These are phyloP conservation scores for Osmanthus fragrans DNA, from an alignment of 257 asterid genomes.

Conservation along the genomic window DNA sequence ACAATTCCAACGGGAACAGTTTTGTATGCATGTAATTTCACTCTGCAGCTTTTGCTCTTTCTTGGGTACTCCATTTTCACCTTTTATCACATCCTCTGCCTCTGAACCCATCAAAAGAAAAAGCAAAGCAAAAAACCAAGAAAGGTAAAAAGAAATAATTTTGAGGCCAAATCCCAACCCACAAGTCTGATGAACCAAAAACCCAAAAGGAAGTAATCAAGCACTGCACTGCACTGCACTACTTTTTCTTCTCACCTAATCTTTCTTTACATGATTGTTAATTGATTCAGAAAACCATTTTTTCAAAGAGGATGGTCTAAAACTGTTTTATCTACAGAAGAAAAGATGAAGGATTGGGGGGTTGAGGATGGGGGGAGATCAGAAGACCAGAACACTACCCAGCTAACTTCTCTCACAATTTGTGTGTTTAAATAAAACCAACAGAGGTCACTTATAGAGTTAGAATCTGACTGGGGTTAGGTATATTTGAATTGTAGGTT, in stretches of 20 bases:
- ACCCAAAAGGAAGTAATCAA: constrained; percentile 25
- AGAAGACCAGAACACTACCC: constrained; percentile 33
- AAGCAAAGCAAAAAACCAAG: constrained; percentile 24
- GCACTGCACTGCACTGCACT: constrained; percentile 12
- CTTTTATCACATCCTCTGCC: constrained; percentile 39
- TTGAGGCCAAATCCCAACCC: constrained; percentile 13
- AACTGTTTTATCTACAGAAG: constrained; percentile 54
- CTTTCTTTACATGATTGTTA: constrained; percentile 47
- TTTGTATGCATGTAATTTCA: constrained; percentile 54
- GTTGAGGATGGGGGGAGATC: constrained; percentile 3
- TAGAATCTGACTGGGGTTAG: constrained; percentile 69
- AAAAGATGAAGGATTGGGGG: neutral
- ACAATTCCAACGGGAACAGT: constrained; percentile 65
- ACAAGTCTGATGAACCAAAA: constrained; percentile 18
- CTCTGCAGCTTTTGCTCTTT: constrained; percentile 43
- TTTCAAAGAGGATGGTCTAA: constrained; percentile 10
- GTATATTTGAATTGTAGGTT: constrained; percentile 10
- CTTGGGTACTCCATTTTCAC: constrained; percentile 49
- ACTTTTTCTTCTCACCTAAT: constrained; percentile 1
- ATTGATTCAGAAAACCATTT: constrained; percentile 32
- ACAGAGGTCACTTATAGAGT: constrained; percentile 49
- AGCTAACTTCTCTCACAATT: constrained; percentile 42
- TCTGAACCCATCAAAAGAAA: constrained; percentile 55
- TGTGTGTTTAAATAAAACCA: constrained; percentile 68
- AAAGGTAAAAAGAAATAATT: constrained; percentile 7